Evolutionary conservation across 2,329 filamentous ascomycete genomes (phyloP).

Genomic region (Cercospora sp.): DNA sequence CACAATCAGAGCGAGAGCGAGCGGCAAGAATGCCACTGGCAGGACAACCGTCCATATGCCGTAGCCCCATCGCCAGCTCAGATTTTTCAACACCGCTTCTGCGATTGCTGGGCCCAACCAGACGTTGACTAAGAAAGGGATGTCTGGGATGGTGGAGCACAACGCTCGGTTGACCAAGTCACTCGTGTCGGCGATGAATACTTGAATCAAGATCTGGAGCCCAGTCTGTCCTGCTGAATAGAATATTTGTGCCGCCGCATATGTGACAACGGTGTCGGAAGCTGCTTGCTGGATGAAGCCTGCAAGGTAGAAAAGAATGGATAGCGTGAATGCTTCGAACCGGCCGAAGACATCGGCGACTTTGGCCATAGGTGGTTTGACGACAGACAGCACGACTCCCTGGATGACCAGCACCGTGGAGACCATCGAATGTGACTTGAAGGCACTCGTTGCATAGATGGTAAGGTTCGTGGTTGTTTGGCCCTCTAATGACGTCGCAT

Average conservation of each 20-base stretch:
- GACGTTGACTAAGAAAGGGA: constrained; percentile 61
- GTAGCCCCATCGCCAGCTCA: constrained; percentile 64
- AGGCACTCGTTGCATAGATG: constrained; percentile 66
- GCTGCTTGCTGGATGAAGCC: constrained; percentile 61
- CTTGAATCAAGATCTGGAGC: constrained; percentile 61
- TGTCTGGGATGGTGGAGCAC: constrained; percentile 58
- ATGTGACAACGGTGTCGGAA: constrained; percentile 56
- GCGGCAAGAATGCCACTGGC: constrained; percentile 56
- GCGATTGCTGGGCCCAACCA: constrained; percentile 61
- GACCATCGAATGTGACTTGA: constrained; percentile 63
- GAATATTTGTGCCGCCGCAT: constrained; percentile 60
- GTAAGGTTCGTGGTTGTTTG: constrained; percentile 63
- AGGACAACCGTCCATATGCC: constrained; percentile 64
- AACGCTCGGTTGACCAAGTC: constrained; percentile 61
- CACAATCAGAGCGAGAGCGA: constrained; percentile 54
- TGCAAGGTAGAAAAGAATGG: constrained; percentile 55
- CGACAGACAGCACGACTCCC: constrained; percentile 61
- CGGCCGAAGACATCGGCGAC: constrained; percentile 64
- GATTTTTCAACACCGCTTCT: constrained; percentile 47
- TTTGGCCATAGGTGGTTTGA: constrained; percentile 63
- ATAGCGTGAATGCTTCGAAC: constrained; percentile 58
- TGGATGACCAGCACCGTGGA: constrained; percentile 66
- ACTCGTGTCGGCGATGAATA: constrained; percentile 65
- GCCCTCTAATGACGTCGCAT: constrained; percentile 65
- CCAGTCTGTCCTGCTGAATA: constrained; percentile 62